phyloP scores from a whole-genome alignment of 148 eudicot species.

The Nepenthes gracilis region DNA sequence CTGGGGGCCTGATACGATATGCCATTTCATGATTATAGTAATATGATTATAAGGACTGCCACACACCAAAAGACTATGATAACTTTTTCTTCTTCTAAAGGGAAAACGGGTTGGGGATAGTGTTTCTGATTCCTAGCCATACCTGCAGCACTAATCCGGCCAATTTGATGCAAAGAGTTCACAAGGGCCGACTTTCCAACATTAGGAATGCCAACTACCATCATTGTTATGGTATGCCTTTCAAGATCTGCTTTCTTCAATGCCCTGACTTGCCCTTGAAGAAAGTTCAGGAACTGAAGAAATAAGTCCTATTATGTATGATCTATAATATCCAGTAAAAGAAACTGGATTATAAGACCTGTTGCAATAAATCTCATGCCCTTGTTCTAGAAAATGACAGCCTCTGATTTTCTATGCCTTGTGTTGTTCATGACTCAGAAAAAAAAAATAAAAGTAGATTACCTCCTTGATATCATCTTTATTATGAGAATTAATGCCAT shows the following conservation, averaged over 20 bases:
- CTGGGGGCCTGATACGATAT: too few relatives aligned
- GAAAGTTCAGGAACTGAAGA: conserved; percentile 56
- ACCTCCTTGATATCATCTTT: conserved; percentile 66
- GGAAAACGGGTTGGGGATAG: too few relatives aligned
- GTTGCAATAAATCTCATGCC: too few relatives aligned
- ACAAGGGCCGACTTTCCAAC: conserved; percentile 86
- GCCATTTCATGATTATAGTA: neutral
- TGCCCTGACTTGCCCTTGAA: conserved; percentile 58
- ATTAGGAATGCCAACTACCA: conserved; percentile 73
- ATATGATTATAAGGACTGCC: neutral
- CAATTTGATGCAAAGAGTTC: conserved; percentile 74
- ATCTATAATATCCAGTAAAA: too few relatives aligned
- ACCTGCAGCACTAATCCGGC: conserved; percentile 76
- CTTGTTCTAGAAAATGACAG: too few relatives aligned
- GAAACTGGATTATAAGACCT: too few relatives aligned
- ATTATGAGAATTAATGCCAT: conserved; percentile 65
- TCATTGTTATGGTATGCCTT: conserved; percentile 35
- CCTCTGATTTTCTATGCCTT: neutral
- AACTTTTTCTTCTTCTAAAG: neutral
- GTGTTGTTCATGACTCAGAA: neutral
- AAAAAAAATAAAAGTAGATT: conserved; percentile 1
- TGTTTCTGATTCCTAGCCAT: neutral
- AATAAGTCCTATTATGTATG: conserved; percentile 3
- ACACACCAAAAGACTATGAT: neutral
- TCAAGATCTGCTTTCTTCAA: conserved; percentile 26